Evolutionary conservation across 208 protist genomes (phyloP).

Genomic region (Trypanosomatidae sp.): DNA sequence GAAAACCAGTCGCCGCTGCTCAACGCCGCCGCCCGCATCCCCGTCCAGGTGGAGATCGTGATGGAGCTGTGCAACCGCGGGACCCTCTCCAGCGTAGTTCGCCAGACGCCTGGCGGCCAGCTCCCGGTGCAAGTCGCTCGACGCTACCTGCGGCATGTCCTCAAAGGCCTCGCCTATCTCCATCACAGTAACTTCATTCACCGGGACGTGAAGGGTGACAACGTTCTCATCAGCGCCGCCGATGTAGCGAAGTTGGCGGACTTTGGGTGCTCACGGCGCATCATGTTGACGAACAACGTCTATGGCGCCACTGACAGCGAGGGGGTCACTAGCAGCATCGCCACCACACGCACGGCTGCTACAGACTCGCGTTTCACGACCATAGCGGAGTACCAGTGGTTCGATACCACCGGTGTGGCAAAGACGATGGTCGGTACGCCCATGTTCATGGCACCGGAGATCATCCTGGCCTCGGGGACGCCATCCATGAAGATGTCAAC

Average conservation of each 20-base stretch:
- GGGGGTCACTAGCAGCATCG: conserved; percentile 16
- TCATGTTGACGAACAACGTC: conserved; percentile 42
- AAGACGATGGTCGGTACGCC: conserved; percentile 85
- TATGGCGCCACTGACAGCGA: conserved; percentile 15
- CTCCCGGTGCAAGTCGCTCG: conserved; percentile 40
- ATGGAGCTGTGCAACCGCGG: conserved; percentile 83
- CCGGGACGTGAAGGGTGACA: conserved; percentile 89
- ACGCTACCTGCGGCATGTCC: conserved; percentile 74
- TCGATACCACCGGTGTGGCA: conserved; percentile 35
- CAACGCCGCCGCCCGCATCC: conserved; percentile 9
- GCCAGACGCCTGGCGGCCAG: conserved; percentile 47
- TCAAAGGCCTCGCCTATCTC: conserved; percentile 80
- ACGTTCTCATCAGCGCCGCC: conserved; percentile 74
- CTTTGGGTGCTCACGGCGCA: conserved; percentile 92
- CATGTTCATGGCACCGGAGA: conserved; percentile 90
- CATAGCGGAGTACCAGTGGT: conserved; percentile 29
- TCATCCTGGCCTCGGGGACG: conserved; percentile 39
- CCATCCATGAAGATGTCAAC: conserved; percentile 4
- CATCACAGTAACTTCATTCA: conserved; percentile 80
- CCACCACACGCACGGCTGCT: conserved; percentile 15
- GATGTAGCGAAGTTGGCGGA: conserved; percentile 93
- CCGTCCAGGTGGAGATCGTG: conserved; percentile 82
- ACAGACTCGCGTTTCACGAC: conserved; percentile 27
- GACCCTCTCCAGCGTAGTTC: conserved; percentile 47
- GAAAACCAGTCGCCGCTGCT: conserved; percentile 4